Evolutionary conservation across 495 filamentous ascomycete species (phyloP).

Genomic region (Parmelia sp.): DNA sequence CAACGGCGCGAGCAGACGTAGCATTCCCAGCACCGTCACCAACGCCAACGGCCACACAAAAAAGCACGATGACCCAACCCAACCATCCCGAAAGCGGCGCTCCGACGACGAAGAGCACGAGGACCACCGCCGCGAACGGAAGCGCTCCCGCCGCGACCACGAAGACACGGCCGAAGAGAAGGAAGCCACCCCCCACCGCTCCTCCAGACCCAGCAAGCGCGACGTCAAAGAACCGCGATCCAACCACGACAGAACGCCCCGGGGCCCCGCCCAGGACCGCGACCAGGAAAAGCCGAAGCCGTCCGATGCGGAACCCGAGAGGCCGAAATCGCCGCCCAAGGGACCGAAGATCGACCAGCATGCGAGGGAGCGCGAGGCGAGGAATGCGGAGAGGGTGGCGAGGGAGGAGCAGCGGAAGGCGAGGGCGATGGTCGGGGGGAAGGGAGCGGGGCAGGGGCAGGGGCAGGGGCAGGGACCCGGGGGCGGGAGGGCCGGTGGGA

Average conservation of each 20-base stretch:
- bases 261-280: slow-evolving; percentile 1
- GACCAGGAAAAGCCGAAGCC: slow-evolving; percentile 4
- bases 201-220: slow-evolving; percentile 41
- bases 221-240: slow-evolving; percentile 21
- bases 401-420: slow-evolving; percentile 73
- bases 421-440: slow-evolving; percentile 4
- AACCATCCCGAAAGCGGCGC: slow-evolving; percentile 23
- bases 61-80: slow-evolving; percentile 16
- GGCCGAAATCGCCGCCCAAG: slow-evolving; percentile 18
- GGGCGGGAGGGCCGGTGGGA: slow-evolving; percentile 40
- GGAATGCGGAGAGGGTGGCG: slow-evolving; percentile 67
- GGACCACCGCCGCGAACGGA: slow-evolving; percentile 43
- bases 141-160: slow-evolving; percentile 49
- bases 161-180: slow-evolving; percentile 29
- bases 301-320: slow-evolving; percentile 34
- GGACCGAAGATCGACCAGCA: slow-evolving; percentile 59
- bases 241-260: slow-evolving; percentile 24
- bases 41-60: slow-evolving; percentile 7
- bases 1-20: slow-evolving; percentile 19
- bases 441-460: slow-evolving; percentile 31
- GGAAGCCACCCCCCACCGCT: slow-evolving; percentile 27
- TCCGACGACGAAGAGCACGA: slow-evolving; percentile 39
- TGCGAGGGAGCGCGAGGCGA: slow-evolving; percentile 67
- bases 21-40: slow-evolving; percentile 6
- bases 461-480: slow-evolving; percentile 26